A percentile compares a stretch with the other conserved stretches of the same genome.
Evolutionary conservation across 2,329 filamentous ascomycete genomes (phyloP).

Genomic region (Aspergillus texensis): DNA sequence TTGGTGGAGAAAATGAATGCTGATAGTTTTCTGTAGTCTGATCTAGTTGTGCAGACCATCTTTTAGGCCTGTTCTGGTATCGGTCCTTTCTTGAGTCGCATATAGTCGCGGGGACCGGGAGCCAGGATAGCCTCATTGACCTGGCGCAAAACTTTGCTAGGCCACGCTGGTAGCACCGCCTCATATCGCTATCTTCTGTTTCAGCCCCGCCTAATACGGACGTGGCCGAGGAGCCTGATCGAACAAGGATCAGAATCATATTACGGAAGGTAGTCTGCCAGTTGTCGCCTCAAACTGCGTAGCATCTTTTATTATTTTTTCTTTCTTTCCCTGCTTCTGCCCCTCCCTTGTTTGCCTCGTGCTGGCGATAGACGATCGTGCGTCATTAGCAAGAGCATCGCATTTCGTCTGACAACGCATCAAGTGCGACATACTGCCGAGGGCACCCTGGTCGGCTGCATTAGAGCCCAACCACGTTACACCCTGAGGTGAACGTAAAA

Average conservation of each 20-base stretch:
- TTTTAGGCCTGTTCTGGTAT: slow-evolving; percentile 31
- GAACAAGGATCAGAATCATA: slow-evolving; percentile 19
- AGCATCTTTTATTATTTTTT: slow-evolving; percentile 18
- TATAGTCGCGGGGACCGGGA: slow-evolving; percentile 18
- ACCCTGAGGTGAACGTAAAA: slow-evolving; percentile 33
- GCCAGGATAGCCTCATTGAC: slow-evolving; percentile 18
- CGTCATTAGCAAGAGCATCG: slow-evolving; percentile 32
- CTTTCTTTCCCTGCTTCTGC: background rate
- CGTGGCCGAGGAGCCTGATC: slow-evolving; percentile 29
- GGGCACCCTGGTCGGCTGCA: slow-evolving; percentile 44
- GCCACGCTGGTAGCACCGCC: slow-evolving; percentile 33
- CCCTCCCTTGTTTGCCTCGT: slow-evolving; percentile 20
- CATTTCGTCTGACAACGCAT: slow-evolving; percentile 47
- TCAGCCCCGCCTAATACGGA: slow-evolving; percentile 22
- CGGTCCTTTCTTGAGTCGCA: slow-evolving; percentile 23
- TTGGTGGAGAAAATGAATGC: slow-evolving; percentile 24
- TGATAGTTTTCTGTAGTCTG: slow-evolving; percentile 28
- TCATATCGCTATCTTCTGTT: slow-evolving; percentile 24
- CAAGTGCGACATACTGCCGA: slow-evolving; percentile 37
- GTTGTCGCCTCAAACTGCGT: slow-evolving; percentile 25
- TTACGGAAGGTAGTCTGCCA: slow-evolving; percentile 24
- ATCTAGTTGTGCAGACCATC: slow-evolving; percentile 25
- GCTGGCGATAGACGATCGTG: slow-evolving; percentile 32
- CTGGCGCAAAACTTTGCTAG: slow-evolving; percentile 16
- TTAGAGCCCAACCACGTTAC: slow-evolving; percentile 50